Evolutionary conservation across 768 basidiomycete genomes (phyloP).

Genomic region (Hericium erinaceus): DNA sequence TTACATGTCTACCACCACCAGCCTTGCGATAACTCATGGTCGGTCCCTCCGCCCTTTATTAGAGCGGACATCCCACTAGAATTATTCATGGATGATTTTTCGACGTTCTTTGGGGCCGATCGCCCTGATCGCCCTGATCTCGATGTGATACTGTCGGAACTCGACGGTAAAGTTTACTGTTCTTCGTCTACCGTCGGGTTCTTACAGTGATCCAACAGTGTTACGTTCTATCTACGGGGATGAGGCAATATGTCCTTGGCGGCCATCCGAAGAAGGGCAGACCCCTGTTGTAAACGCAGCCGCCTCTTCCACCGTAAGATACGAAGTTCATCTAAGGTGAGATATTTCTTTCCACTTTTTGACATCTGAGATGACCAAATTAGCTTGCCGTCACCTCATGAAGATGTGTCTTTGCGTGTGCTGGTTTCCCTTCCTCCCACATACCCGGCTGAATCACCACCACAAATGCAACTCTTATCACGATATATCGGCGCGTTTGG

Average conservation of each 20-base stretch:
- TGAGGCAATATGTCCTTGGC: conserved; percentile 53
- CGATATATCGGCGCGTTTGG: conserved; percentile 76
- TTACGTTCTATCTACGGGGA: conserved; percentile 81
- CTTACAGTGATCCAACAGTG: conserved; percentile 29
- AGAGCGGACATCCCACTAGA: background rate
- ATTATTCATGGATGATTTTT: background rate
- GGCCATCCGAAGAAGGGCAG: conserved; percentile 21
- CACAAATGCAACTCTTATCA: conserved; percentile 79
- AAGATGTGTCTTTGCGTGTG: conserved; percentile 24
- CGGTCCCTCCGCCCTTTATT: too few species aligned
- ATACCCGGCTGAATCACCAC: conserved; percentile 63
- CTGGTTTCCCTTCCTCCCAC: conserved; percentile 34
- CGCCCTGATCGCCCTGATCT: background rate
- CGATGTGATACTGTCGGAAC: conserved; percentile 6
- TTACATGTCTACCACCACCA: too few species aligned
- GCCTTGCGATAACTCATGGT: too few species aligned
- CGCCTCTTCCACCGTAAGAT: conserved; percentile 40
- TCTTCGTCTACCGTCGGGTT: background rate
- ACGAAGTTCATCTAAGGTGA: conserved; percentile 58
- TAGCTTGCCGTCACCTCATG: conserved; percentile 42
- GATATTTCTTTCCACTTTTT: conserved; percentile 15
- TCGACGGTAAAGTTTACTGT: conserved; percentile 7
- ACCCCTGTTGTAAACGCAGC: conserved; percentile 1
- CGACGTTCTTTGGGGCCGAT: background rate
- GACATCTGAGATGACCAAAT: background rate